These are phyloP conservation scores for Pseudocohnilembus persalinus DNA, from an alignment of 169 alveolate species.

Conservation along the genomic window DNA sequence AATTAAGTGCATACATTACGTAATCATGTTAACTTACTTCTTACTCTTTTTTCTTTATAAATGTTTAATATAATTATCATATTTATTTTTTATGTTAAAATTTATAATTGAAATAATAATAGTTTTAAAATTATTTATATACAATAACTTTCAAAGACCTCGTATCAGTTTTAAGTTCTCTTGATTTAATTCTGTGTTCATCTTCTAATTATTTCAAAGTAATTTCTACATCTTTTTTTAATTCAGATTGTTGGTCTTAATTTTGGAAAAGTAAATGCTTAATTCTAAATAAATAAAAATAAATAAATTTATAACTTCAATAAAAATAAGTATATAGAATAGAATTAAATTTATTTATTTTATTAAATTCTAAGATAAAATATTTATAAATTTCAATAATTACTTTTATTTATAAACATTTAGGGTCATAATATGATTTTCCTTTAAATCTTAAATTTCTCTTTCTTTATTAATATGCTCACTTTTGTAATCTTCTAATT, in stretches of 20 bases:
- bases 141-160: slow-evolving; percentile 72
- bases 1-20: slow-evolving; percentile 71
- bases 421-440: slow-evolving; percentile 84
- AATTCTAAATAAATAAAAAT: slow-evolving; percentile 47
- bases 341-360: background rate
- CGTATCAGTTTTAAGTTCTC: slow-evolving; percentile 82
- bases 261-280: slow-evolving; percentile 83
- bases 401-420: slow-evolving; percentile 85
- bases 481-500: slow-evolving; percentile 85
- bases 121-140: background rate
- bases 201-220: slow-evolving; percentile 83
- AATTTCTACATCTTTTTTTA: slow-evolving; percentile 79
- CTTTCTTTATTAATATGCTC: slow-evolving; percentile 84
- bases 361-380: no score
- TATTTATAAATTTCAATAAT: background rate
- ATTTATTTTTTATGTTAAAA: background rate
- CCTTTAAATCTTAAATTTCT: slow-evolving; percentile 85
- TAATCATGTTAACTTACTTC: slow-evolving; percentile 78
- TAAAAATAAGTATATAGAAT: background rate
- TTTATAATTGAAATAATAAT: background rate
- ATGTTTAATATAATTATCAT: background rate
- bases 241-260: slow-evolving; percentile 77
- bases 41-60: slow-evolving; percentile 69
- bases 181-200: slow-evolving; percentile 79
- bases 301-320: background rate